Evolutionary conservation across 257 asterid genomes (phyloP).

Genomic region (Solanum bulbocastanum): DNA sequence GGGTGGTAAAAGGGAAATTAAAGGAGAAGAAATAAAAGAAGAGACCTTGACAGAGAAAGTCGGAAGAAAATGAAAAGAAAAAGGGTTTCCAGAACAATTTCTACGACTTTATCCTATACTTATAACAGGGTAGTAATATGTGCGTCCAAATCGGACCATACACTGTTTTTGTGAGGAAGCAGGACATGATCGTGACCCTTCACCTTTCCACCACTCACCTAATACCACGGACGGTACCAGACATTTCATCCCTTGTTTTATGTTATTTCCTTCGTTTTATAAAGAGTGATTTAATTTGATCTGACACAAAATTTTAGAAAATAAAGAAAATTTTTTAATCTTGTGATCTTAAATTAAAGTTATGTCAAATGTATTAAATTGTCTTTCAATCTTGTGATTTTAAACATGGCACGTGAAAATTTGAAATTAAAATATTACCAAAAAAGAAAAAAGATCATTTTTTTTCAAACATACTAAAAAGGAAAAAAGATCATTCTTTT

Average conservation of each 20-base stretch:
- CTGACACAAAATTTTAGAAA: no score
- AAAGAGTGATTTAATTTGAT: no score
- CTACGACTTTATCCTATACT: not conserved
- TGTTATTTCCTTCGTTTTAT: no score
- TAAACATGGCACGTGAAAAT: no score
- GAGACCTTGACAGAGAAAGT: not conserved
- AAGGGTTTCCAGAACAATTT: not conserved
- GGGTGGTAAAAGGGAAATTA: not conserved
- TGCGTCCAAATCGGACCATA: not conserved
- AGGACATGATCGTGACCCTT: constrained; percentile 12
- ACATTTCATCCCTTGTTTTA: not conserved
- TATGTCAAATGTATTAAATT: no score
- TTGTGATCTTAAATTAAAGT: no score
- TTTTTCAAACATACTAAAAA: no score
- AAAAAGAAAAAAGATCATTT: no score
- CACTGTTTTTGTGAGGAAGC: not conserved
- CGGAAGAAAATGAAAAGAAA: not conserved
- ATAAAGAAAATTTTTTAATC: no score
- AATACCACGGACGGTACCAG: not conserved
- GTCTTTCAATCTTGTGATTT: no score
- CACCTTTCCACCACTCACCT: not conserved
- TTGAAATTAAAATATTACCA: no score
- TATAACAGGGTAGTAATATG: not conserved
- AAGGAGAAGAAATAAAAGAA: not conserved
- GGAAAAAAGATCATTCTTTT: no score